phyloP scores from a whole-genome alignment of 768 basidiomycete species.

The Thelephora ganbajun region DNA sequence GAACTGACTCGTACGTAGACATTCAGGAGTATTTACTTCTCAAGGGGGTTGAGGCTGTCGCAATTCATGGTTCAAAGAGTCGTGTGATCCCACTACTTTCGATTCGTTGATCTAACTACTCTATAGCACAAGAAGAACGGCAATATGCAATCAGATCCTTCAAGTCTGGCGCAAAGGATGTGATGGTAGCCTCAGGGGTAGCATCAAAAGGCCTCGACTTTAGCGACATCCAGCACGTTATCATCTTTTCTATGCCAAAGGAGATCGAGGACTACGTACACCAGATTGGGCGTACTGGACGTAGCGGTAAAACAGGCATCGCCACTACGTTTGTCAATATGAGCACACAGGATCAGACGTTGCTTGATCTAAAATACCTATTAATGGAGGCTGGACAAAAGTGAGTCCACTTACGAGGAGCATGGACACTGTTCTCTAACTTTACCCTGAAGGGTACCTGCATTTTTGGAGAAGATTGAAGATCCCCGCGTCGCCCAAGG shows the following conservation, averaged over 20 bases:
- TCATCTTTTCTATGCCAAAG: slow-evolving; percentile 99
- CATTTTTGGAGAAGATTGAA: slow-evolving; percentile 80
- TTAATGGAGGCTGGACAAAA: slow-evolving; percentile 97
- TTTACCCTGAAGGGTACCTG: slow-evolving; percentile 59
- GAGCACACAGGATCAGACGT: slow-evolving; percentile 91
- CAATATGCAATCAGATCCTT: slow-evolving; percentile 99
- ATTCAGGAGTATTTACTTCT: slow-evolving; percentile 95
- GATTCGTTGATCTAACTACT: background rate
- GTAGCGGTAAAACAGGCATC: slow-evolving; percentile 96
- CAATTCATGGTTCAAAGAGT: slow-evolving; percentile 98
- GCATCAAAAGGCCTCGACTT: slow-evolving; percentile 98
- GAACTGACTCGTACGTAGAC: slow-evolving; percentile 34
- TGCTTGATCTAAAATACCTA: slow-evolving; percentile 92
- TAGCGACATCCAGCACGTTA: slow-evolving; percentile 97
- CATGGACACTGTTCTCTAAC: slow-evolving; percentile 2
- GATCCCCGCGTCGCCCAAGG: slow-evolving; percentile 79
- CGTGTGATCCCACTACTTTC: background rate
- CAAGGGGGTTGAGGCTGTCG: slow-evolving; percentile 96
- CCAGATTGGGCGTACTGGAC: slow-evolving; percentile 95
- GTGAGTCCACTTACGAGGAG: slow-evolving; percentile 28
- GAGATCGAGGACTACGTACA: slow-evolving; percentile 99
- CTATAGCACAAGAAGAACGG: slow-evolving; percentile 87
- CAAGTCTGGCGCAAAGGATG: slow-evolving; percentile 94
- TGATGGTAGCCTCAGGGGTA: slow-evolving; percentile 98
- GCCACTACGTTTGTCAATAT: slow-evolving; percentile 99